These are phyloP conservation scores for Clarireedia sp. DNA, from an alignment of 2,329 filamentous ascomycete species.

Conservation along the genomic window DNA sequence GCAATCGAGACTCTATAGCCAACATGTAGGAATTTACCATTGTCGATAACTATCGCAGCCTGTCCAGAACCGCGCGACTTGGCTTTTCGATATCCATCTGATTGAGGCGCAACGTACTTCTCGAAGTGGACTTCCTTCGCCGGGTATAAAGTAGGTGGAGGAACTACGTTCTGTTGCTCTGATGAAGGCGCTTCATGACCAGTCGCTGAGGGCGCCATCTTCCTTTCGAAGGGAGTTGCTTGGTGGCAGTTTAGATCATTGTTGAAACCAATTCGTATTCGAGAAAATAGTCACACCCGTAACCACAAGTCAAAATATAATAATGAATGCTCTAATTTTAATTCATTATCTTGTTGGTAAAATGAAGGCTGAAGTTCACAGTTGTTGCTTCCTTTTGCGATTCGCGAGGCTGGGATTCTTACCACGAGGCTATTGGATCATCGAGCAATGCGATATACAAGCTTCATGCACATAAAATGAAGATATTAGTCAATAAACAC, in stretches of 20 bases:
- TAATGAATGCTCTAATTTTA: neutral
- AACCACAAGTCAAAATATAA: neutral
- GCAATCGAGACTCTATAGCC: constrained; percentile 9
- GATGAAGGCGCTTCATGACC: constrained; percentile 28
- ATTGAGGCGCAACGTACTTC: constrained; percentile 43
- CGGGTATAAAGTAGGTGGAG: constrained; percentile 48
- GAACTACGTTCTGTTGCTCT: constrained; percentile 41
- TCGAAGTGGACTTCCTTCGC: constrained; percentile 56
- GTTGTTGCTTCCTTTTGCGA: neutral
- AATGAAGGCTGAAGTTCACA: neutral
- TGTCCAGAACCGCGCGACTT: constrained; percentile 44
- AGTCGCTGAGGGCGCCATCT: constrained; percentile 29
- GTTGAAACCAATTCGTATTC: neutral
- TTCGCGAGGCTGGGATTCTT: constrained; percentile 4
- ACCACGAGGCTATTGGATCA: neutral
- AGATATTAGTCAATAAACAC: neutral
- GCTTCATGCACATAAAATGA: neutral
- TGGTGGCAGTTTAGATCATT: constrained; percentile 5
- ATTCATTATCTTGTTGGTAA: neutral
- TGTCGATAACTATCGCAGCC: constrained; percentile 92
- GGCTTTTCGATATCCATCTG: constrained; percentile 59
- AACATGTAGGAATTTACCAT: constrained; percentile 53
- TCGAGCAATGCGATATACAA: neutral
- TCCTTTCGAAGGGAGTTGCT: constrained; percentile 9
- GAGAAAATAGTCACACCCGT: neutral